phyloP scores from a whole-genome alignment of 768 basidiomycete species.

The Dictyophora rubrovolvata region DNA sequence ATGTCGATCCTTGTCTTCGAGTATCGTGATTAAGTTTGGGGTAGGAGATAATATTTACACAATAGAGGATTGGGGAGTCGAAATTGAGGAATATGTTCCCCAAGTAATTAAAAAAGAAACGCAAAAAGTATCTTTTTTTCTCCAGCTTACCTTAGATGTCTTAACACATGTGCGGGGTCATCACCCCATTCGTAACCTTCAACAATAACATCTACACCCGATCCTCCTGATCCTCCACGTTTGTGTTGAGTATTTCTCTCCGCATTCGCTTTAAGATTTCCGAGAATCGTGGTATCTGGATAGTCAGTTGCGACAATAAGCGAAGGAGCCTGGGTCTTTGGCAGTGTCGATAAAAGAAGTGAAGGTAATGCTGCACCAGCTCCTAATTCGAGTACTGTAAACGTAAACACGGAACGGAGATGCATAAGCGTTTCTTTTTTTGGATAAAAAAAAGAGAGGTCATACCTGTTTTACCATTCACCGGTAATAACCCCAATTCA shows the following conservation, averaged over 20 bases:
- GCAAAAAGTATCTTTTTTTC: slow-evolving; percentile 32
- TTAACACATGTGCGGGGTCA: slow-evolving; percentile 22
- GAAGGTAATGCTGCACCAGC: slow-evolving; percentile 62
- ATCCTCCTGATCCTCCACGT: slow-evolving; percentile 1
- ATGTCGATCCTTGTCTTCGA: too few relatives aligned
- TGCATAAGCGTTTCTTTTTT: background rate
- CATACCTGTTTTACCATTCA: slow-evolving; percentile 33
- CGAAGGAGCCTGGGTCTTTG: slow-evolving; percentile 23
- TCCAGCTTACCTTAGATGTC: background rate
- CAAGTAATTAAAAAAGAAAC: background rate
- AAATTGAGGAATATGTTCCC: background rate
- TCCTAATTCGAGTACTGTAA: slow-evolving; percentile 58
- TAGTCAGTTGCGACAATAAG: slow-evolving; percentile 59
- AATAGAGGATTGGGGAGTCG: background rate
- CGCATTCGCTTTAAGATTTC: slow-evolving; percentile 46
- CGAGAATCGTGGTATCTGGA: slow-evolving; percentile 51
- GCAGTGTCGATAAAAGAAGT: slow-evolving; percentile 41
- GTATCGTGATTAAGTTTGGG: too few relatives aligned
- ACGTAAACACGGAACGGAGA: background rate
- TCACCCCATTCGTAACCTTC: slow-evolving; percentile 59
- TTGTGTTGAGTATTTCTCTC: slow-evolving; percentile 31
- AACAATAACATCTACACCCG: slow-evolving; percentile 32
- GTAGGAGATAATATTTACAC: too few relatives aligned
- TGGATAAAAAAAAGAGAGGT: background rate
- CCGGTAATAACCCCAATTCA: slow-evolving; percentile 41